Evolutionary conservation across 441 rosid species (phyloP), one percentile per base, ranked within the genome.

Genomic region (Omphalea diandra): DNA sequence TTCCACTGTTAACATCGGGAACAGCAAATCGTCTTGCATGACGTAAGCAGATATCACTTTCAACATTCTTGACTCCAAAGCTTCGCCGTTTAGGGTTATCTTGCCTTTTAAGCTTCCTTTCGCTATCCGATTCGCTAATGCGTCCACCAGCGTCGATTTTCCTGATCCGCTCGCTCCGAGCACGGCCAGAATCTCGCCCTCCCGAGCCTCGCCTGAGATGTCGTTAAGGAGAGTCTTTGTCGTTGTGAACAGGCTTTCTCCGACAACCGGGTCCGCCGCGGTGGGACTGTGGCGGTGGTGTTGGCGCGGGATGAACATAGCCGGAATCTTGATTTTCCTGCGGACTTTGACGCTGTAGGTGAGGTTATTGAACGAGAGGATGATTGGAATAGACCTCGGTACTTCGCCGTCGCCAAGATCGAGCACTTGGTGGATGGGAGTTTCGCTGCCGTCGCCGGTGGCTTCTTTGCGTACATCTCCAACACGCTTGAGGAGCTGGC

Each of bases 151-250:
- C 0, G 98, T 93, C 15, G 97, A 94, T 67, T 94, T 94, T 8
- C 98, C 98, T 0, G 97, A 94, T 0, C 97, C 97, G 4, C 98
- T 94, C 0, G 97, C 98, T 0, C 98, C 98, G 0, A 94, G 90
- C 50, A 94, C 97, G 0, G 97, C 98, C 14, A 91, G 69, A 31
- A 91, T 84, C 78, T 94, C 96, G 1, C 97, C 98, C 1, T 93
- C 97, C 4, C 93, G 78, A 0, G 97, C 86, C 83, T 88, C 93
- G 0, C 97, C 97, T 31, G 93, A 89, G 67, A 94, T 86, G 54
- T 89, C 87, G 33, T 94, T 79, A n/a, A 94, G 85, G 11, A 94
- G 85, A 15, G 89, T 85, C 80, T 94, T 94, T 0, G 92, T 86
- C 20, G 75, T 83, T 1, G 86, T 62, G 68, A 87, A 81, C 15